These are phyloP conservation scores for Takashimella koratensis DNA, from an alignment of 1,284 basidiomycete species.

Conservation along the genomic window DNA sequence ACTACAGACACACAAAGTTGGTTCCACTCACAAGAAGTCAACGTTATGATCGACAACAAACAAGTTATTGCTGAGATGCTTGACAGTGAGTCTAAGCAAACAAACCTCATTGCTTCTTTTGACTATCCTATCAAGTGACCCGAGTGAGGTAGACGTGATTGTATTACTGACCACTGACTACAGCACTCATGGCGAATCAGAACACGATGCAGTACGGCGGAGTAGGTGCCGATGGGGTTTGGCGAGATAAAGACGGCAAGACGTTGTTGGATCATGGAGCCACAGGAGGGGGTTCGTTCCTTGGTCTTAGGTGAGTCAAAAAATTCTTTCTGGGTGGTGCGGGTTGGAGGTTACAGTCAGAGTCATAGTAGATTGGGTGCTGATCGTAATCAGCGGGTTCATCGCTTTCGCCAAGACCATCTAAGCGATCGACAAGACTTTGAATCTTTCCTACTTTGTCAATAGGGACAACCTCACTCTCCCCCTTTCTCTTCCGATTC, in stretches of 20 bases:
- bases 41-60: conserved; percentile 66
- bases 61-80: conserved; percentile 63
- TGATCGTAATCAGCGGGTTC: conserved; percentile 13
- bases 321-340: too few species aligned
- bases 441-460: too few species aligned
- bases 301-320: neutral
- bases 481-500: too few species aligned
- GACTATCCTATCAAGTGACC: neutral
- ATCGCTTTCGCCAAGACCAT: conserved; percentile 19
- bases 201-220: conserved; percentile 65
- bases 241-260: conserved; percentile 59
- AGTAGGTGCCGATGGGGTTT: conserved; percentile 63
- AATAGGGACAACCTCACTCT: too few species aligned
- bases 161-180: neutral
- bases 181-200: conserved; percentile 62
- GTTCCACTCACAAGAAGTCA: conserved; percentile 75
- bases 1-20: conserved; percentile 65
- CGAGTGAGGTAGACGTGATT: neutral
- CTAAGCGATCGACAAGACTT: too few species aligned
- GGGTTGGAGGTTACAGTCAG: too few species aligned
- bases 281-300: conserved; percentile 36
- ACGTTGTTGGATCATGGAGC: conserved; percentile 47
- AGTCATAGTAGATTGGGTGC: too few species aligned
- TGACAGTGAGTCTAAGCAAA: conserved; percentile 48
- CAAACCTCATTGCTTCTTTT: neutral